phyloP scores from a whole-genome alignment of 78 protist species.

The Tieghemostelium lacteum region DNA sequence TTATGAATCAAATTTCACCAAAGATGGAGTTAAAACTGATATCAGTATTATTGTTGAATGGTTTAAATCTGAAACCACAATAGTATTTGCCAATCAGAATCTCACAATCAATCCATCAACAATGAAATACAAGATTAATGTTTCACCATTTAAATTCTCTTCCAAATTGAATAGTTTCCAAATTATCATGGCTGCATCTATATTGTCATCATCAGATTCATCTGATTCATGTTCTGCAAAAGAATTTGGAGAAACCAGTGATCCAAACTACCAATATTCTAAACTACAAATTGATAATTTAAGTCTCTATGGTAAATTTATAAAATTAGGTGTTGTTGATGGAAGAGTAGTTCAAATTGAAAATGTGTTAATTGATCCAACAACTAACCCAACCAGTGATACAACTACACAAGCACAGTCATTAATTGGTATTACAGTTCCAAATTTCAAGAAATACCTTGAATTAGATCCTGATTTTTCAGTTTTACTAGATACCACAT shows the following conservation, averaged over 20 bases:
- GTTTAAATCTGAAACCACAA: not conserved
- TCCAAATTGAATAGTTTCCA: not conserved
- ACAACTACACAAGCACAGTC: not conserved
- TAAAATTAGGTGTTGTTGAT: not conserved
- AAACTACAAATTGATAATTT: slow-evolving; percentile 4
- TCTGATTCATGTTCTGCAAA: not conserved
- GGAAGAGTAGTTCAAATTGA: not conserved
- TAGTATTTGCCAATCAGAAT: slow-evolving; percentile 3
- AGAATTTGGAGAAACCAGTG: not conserved
- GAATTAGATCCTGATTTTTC: not conserved
- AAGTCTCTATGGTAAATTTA: slow-evolving; percentile 1
- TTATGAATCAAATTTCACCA: not conserved
- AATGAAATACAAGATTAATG: slow-evolving; percentile 11
- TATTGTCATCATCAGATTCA: not conserved
- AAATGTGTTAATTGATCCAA: not conserved
- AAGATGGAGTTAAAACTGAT: not conserved
- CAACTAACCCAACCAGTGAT: not conserved
- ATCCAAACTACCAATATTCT: not conserved
- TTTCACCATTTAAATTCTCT: not conserved
- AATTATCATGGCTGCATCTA: slow-evolving; percentile 24
- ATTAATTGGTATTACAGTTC: not conserved
- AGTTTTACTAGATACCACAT: not conserved
- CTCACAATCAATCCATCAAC: slow-evolving; percentile 16
- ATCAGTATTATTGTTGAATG: not conserved
- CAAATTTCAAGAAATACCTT: not conserved